Conservation (phyloP, 306 rosid genomes). For the Quercus mongolica region DNA sequence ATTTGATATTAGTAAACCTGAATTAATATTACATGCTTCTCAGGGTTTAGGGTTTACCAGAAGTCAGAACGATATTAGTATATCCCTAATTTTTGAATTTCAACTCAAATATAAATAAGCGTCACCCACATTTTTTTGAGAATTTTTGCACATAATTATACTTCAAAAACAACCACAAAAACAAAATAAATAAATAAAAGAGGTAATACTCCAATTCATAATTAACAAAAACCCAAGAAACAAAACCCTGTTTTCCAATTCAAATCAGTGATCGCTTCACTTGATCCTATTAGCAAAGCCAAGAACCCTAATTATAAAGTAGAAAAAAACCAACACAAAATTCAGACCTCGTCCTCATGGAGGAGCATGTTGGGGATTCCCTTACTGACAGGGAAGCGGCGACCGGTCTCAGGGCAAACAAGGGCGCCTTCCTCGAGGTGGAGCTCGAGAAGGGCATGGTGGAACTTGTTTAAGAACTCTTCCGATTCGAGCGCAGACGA, state of each 20-base stretch:
- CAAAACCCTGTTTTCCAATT: too few species aligned
- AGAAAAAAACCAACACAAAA: not conserved
- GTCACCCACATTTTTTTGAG: too few species aligned
- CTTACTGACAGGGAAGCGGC: conserved; percentile 71
- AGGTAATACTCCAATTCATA: not conserved
- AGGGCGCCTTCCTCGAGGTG: conserved; percentile 92
- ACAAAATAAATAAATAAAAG: not conserved
- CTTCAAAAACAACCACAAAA: too few species aligned
- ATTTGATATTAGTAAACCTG: too few species aligned
- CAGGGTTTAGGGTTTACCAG: too few species aligned
- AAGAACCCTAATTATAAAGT: not conserved
- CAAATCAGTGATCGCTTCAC: too few species aligned
- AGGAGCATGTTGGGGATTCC: conserved; percentile 95
- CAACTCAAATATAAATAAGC: too few species aligned
- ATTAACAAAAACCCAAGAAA: not conserved
- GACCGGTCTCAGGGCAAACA: conserved; percentile 74
- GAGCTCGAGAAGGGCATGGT: conserved; percentile 87
- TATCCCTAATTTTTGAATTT: too few species aligned
- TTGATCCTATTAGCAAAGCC: too few species aligned
- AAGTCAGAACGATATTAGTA: too few species aligned
- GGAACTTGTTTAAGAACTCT: conserved; percentile 69
- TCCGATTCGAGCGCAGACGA: conserved; percentile 65
- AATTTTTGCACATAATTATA: too few species aligned
- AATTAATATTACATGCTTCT: too few species aligned
- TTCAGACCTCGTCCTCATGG: conserved; percentile 90